A percentile compares a stretch with the other conserved stretches of the same genome.
These are phyloP conservation scores for Lunularia cruciata DNA, from an alignment of 225 moss, liverwort and hornwort species.

Conservation along the genomic window DNA sequence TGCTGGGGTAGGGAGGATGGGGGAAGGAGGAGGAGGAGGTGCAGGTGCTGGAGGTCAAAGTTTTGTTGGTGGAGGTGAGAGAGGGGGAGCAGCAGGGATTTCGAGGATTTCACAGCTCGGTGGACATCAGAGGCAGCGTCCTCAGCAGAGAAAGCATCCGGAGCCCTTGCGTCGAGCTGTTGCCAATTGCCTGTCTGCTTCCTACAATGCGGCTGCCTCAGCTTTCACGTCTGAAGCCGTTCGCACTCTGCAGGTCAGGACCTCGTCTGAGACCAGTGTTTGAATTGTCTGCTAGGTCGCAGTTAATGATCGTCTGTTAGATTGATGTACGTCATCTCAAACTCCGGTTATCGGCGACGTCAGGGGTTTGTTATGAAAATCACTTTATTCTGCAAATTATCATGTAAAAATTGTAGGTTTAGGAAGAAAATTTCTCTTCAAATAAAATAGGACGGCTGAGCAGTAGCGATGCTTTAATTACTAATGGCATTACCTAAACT, in stretches of 20 bases:
- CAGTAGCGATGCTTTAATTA: too few relatives aligned
- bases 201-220: slow-evolving; percentile 58
- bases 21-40: slow-evolving; percentile 23
- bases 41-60: slow-evolving; percentile 2
- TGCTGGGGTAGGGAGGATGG: slow-evolving; percentile 16
- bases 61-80: slow-evolving; percentile 21
- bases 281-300: too few relatives aligned
- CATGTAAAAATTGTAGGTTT: too few relatives aligned
- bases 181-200: slow-evolving; percentile 87
- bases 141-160: slow-evolving; percentile 86
- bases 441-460: too few relatives aligned
- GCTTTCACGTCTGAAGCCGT: slow-evolving; percentile 90
- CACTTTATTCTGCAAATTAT: too few relatives aligned
- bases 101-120: slow-evolving; percentile 39
- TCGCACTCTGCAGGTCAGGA: slow-evolving; percentile 84
- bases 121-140: slow-evolving; percentile 67
- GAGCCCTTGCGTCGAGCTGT: slow-evolving; percentile 95
- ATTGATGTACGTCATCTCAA: too few relatives aligned
- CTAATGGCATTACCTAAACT: too few relatives aligned
- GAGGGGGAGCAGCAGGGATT: slow-evolving; percentile 27
- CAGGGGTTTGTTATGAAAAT: neutral
- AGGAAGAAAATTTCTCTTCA: too few relatives aligned
- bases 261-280: neutral
- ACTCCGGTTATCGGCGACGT: too few relatives aligned
- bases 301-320: too few relatives aligned